Conservation (phyloP, 352 stramenopile genomes). For the Phytophthora kernoviae region DNA sequence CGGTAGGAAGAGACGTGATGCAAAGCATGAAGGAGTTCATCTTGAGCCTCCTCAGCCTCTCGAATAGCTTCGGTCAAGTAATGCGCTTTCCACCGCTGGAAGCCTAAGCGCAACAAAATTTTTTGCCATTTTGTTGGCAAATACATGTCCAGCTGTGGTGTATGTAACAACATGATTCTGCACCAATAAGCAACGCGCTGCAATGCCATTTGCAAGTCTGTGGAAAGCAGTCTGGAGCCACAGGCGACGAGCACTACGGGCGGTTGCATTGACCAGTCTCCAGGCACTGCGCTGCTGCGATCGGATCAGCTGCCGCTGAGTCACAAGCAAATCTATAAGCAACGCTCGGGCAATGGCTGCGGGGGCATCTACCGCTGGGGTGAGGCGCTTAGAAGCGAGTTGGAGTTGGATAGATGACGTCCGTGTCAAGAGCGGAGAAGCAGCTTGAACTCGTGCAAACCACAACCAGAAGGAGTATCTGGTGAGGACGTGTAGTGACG, state of each 20-base stretch:
- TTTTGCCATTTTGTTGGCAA: slow-evolving; percentile 27
- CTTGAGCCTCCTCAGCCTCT: slow-evolving; percentile 46
- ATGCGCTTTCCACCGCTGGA: slow-evolving; percentile 54
- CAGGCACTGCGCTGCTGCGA: slow-evolving; percentile 23
- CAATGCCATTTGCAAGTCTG: slow-evolving; percentile 7
- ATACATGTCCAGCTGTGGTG: slow-evolving; percentile 14
- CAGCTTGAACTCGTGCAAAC: slow-evolving; percentile 38
- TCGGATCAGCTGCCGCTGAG: slow-evolving; percentile 10
- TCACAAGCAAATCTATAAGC: slow-evolving; percentile 19
- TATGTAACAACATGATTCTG: slow-evolving; percentile 16
- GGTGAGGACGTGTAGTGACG: slow-evolving; percentile 25
- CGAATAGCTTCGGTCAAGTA: slow-evolving; percentile 50
- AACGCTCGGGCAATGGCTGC: slow-evolving; percentile 16
- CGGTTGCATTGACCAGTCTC: slow-evolving; percentile 15
- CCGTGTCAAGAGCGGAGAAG: slow-evolving; percentile 21
- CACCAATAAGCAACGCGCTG: slow-evolving; percentile 5
- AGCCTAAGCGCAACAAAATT: slow-evolving; percentile 32
- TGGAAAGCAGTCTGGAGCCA: slow-evolving; percentile 22
- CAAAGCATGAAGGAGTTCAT: slow-evolving; percentile 50
- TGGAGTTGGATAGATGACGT: slow-evolving; percentile 16
- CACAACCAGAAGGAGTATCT: slow-evolving; percentile 55
- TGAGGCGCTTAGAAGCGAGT: slow-evolving; percentile 15
- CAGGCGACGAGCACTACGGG: slow-evolving; percentile 9
- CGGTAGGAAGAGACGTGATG: slow-evolving; percentile 45
- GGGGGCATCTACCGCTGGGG: slow-evolving; percentile 10